Evolutionary conservation across 2,329 filamentous ascomycete genomes (phyloP), one percentile per base, ranked within the genome.

Genomic region (Hypoxylon sp.): DNA sequence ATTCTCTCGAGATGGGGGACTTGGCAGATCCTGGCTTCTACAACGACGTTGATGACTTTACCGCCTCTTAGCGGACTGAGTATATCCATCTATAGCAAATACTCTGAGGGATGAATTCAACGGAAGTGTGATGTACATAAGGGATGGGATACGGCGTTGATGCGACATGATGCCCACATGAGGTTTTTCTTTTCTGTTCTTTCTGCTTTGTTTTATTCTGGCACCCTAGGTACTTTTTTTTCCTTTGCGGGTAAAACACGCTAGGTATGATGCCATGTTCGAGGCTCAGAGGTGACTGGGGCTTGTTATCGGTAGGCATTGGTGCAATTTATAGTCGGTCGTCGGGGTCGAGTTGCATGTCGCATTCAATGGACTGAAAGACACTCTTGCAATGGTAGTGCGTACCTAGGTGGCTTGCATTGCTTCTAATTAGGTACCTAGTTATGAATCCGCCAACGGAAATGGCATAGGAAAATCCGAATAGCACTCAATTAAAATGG

Each of bases 101-200:
- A 2, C 22, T 22, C 9, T 22, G 8, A 11, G 39, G 17, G 17
- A 44, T 44, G 39, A n/a, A 44, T 9, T 9, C 2, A 44, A 19
- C 17, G 14, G 39, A 44, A 11, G 39, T 44, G 39, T 44, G 17
- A 22, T 44, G 39, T 44, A 44, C 39, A 44, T 44, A 44, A 44
- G 39, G 39, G 39, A 44, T 17, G 9, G 17, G 9, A 22, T 22
- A 19, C 6, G 39, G 39, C 39, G 39, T 44, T 44, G 39, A 44
- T 11, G 39, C 8, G 17, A 10, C 22, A 22, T 10, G 39, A 44
- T 44, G n/a, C 22, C 39, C 39, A 22, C 17, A 9, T n/a, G 17
- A 3, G 39, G 10, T 44, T 19, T 17, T 42, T 17, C 22, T 44
- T 17, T 44, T 44, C 17, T 44, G n/a, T 22, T 22, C 4, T 5